These are phyloP conservation scores for Diaporthe amygdali DNA, from an alignment of 2,329 filamentous ascomycete genomes.

Conservation along the genomic window DNA sequence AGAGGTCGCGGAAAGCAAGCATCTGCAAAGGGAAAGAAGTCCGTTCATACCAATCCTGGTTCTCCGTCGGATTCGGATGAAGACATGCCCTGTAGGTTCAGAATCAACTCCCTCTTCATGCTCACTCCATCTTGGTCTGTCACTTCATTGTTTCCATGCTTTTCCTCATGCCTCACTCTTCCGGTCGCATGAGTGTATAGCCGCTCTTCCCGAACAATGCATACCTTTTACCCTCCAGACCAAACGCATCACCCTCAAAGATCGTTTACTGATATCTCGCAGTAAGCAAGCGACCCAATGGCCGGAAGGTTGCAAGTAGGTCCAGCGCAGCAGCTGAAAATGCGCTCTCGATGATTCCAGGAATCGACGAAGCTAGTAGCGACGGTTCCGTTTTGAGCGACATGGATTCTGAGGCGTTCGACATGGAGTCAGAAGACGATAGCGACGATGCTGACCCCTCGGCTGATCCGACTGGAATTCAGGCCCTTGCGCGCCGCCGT, in stretches of 20 bases:
- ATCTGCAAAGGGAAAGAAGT: constrained; percentile 9
- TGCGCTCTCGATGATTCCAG: not conserved
- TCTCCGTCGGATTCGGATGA: constrained; percentile 7
- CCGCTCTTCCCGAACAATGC: not conserved
- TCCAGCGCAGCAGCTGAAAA: not conserved
- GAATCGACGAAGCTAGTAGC: constrained; percentile 4
- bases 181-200: too few relatives aligned
- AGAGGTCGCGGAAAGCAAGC: constrained; percentile 7
- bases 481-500: constrained; percentile 30
- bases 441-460: constrained; percentile 36
- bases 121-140: not conserved
- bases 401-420: not conserved
- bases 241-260: not conserved
- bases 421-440: constrained; percentile 34
- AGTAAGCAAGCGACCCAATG: constrained; percentile 3
- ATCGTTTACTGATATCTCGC: not conserved
- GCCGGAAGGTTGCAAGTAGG: not conserved
- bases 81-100: constrained; percentile 16
- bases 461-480: constrained; percentile 3
- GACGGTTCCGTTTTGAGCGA: not conserved
- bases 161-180: not conserved
- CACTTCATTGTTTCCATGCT: not conserved
- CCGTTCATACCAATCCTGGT: not conserved
- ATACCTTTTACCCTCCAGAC: too few relatives aligned
- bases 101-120: not conserved